Evolutionary conservation across 2,329 filamentous ascomycete species (phyloP).

Genomic region (Apiospora marii): DNA sequence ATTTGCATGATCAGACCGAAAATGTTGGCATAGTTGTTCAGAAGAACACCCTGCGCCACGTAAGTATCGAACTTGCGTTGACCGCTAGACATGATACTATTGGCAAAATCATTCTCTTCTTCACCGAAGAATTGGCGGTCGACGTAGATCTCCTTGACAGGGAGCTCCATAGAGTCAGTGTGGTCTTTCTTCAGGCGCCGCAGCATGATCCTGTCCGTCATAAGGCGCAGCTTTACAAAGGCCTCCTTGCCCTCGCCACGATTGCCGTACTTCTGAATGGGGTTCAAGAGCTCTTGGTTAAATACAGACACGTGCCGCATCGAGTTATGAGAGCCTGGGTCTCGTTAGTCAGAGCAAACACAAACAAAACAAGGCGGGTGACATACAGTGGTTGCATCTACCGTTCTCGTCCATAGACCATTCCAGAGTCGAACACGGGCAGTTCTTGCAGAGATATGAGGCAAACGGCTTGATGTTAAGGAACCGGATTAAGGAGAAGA

Average conservation of each 20-base stretch:
- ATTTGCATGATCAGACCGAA: constrained; percentile 99
- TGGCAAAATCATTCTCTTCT: constrained; percentile 93
- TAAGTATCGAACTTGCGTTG: constrained; percentile 94
- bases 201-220: constrained; percentile 95
- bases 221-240: constrained; percentile 81
- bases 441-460: constrained; percentile 92
- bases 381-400: constrained; percentile 61
- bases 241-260: constrained; percentile 70
- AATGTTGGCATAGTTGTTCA: constrained; percentile 99
- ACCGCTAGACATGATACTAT: constrained; percentile 93
- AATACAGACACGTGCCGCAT: constrained; percentile 78
- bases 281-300: constrained; percentile 94
- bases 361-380: constrained; percentile 31
- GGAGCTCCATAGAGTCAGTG: constrained; percentile 93
- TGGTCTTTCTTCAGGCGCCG: constrained; percentile 94
- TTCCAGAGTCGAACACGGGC: constrained; percentile 80
- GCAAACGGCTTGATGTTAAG: constrained; percentile 88
- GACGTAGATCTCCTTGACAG: constrained; percentile 90
- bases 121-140: constrained; percentile 97
- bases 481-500: constrained; percentile 94
- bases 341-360: constrained; percentile 30
- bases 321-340: constrained; percentile 30
- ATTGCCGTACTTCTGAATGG: constrained; percentile 72
- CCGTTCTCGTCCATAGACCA: constrained; percentile 81
- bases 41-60: constrained; percentile 88